A percentile compares a stretch with the other conserved stretches of the same genome.
These are phyloP conservation scores for Dalbergia cultrata DNA, from an alignment of 306 rosid species.

Conservation along the genomic window DNA sequence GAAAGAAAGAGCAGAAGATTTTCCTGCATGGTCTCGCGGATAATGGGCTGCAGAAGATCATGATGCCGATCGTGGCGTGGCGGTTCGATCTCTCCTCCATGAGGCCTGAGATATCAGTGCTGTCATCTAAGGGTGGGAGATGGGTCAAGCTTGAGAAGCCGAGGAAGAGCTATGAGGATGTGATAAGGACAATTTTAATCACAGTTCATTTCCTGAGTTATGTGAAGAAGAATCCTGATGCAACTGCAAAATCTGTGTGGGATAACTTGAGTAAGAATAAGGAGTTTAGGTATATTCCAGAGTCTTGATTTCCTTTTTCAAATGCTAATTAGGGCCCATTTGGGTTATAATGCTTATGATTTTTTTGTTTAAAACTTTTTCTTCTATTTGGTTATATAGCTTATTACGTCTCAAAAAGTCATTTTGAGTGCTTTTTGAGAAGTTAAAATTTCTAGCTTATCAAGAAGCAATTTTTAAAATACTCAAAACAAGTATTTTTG, in stretches of 20 bases:
- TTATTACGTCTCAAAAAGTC: too few relatives aligned
- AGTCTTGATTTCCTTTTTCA: neutral
- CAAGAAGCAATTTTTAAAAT: too few relatives aligned
- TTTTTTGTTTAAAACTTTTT: too few relatives aligned
- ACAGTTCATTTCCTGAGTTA: conserved; percentile 72
- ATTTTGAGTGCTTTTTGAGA: too few relatives aligned
- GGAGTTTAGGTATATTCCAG: conserved; percentile 65
- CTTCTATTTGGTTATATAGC: too few relatives aligned
- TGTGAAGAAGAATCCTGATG: conserved; percentile 65
- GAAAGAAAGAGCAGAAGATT: conserved; percentile 48
- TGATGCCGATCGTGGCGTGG: conserved; percentile 79
- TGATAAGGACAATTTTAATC: conserved; percentile 66
- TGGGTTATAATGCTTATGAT: too few relatives aligned
- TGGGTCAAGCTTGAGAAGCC: conserved; percentile 90
- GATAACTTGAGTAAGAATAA: conserved; percentile 72
- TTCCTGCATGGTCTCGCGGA: conserved; percentile 71
- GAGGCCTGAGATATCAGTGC: conserved; percentile 76
- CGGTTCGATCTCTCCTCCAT: conserved; percentile 67
- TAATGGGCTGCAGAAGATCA: conserved; percentile 72
- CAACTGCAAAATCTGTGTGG: conserved; percentile 72
- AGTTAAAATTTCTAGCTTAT: too few relatives aligned
- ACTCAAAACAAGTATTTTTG: too few relatives aligned
- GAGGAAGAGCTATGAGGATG: conserved; percentile 74
- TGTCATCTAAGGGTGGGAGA: conserved; percentile 57
- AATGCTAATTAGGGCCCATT: too few relatives aligned